A percentile compares a stretch with the other conserved stretches of the same genome.
phyloP scores from a whole-genome alignment of 2,329 filamentous ascomycete genomes.

The Diaporthe ilicicola region DNA sequence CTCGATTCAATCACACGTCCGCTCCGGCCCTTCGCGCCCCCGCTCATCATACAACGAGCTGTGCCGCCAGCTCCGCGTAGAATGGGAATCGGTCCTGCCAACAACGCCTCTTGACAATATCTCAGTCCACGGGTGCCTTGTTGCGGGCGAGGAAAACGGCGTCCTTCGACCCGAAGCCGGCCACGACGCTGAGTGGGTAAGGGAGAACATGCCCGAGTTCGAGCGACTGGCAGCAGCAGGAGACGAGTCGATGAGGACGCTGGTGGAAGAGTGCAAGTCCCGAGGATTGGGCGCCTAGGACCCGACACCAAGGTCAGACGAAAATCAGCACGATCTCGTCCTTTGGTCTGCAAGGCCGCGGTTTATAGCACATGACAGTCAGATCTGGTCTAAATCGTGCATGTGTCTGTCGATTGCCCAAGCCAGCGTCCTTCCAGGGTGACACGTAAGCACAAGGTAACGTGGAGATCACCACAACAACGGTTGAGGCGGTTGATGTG shows the following conservation, averaged over 20 bases:
- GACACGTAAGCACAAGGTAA: too few species aligned
- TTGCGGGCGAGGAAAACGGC: background rate
- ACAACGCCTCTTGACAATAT: background rate
- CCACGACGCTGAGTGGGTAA: conserved; percentile 16
- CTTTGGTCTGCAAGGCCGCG: too few species aligned
- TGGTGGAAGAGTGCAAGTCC: background rate
- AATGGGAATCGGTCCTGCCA: background rate
- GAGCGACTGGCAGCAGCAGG: conserved; percentile 1
- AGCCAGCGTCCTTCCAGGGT: background rate
- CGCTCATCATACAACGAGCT: conserved; percentile 12
- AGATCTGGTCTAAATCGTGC: background rate
- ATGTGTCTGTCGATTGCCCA: background rate
- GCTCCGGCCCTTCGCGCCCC: background rate
- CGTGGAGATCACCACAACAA: too few species aligned
- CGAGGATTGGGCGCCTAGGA: background rate
- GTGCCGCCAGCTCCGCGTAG: background rate
- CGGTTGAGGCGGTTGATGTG: too few species aligned
- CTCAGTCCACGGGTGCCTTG: background rate
- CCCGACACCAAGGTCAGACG: background rate
- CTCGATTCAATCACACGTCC: conserved; percentile 8
- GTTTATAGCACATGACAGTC: background rate
- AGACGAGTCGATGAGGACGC: background rate
- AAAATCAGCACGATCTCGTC: background rate
- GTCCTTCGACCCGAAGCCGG: conserved; percentile 10
- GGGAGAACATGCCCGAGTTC: conserved; percentile 7